Conservation (phyloP, 306 rosid genomes). For the Trifolium subterraneum region DNA sequence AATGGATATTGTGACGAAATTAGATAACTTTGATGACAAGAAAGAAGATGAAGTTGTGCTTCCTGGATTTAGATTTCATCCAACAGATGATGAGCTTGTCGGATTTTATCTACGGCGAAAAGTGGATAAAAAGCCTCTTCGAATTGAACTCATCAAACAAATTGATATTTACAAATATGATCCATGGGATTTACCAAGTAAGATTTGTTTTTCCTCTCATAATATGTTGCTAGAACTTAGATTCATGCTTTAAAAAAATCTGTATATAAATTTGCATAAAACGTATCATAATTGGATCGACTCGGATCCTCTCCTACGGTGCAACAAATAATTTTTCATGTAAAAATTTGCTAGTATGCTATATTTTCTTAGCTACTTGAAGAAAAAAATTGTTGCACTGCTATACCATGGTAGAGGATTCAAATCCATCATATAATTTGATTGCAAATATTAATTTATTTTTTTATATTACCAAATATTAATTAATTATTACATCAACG, state of each 20-base stretch:
- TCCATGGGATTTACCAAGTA: slow-evolving; percentile 99
- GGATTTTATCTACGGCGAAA: slow-evolving; percentile 78
- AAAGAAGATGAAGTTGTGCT: slow-evolving; percentile 58
- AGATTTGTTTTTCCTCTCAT: slow-evolving; percentile 29
- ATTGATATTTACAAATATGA: slow-evolving; percentile 88
- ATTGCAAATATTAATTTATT: no score
- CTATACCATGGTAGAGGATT: not conserved
- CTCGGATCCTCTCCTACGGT: not conserved
- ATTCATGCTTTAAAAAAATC: no score
- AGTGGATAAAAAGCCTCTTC: slow-evolving; percentile 69
- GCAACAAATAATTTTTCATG: not conserved
- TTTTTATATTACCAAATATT: no score
- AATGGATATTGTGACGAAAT: slow-evolving; percentile 52
- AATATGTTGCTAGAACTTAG: no score
- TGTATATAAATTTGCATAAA: no score
- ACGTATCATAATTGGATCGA: no score
- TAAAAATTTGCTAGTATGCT: no score
- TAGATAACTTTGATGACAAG: slow-evolving; percentile 11
- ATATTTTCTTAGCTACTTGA: no score
- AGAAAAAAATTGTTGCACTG: not conserved
- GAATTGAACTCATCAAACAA: slow-evolving; percentile 84
- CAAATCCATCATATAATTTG: no score
- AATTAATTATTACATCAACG: no score
- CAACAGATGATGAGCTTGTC: slow-evolving; percentile 93
- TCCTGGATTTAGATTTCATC: slow-evolving; percentile 94